These are phyloP conservation scores for Ceratocystis lukuohia DNA, from an alignment of 2,329 filamentous ascomycete genomes.

Conservation along the genomic window DNA sequence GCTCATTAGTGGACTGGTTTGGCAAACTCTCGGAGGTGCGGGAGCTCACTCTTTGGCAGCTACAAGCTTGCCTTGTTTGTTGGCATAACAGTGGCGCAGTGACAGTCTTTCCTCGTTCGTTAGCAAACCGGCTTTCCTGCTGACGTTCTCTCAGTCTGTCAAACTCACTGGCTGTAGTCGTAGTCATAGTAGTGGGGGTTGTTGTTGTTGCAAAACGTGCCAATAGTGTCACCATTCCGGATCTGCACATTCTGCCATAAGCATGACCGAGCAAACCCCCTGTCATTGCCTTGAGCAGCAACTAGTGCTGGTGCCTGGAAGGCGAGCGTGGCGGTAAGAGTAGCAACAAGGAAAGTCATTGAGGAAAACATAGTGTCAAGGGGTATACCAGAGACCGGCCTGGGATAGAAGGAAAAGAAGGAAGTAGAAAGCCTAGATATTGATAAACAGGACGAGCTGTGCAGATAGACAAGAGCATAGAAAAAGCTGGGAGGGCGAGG, in stretches of 20 bases:
- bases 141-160: background rate
- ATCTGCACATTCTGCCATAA: conserved; percentile 14
- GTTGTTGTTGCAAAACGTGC: conserved; percentile 15
- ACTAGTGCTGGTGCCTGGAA: background rate
- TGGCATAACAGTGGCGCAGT: conserved; percentile 13
- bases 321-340: background rate
- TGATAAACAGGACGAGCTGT: background rate
- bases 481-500: too few relatives aligned
- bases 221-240: conserved; percentile 8
- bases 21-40: background rate
- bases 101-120: background rate
- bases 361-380: background rate
- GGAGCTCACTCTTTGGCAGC: background rate
- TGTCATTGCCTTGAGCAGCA: conserved; percentile 1
- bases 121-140: background rate
- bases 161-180: conserved; percentile 10
- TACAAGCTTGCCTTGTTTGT: conserved; percentile 10
- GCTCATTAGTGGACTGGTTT: background rate
- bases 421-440: background rate
- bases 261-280: conserved; percentile 10
- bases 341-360: background rate
- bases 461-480: background rate
- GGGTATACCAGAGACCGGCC: background rate
- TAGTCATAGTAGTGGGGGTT: conserved; percentile 14
- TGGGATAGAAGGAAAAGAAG: background rate